These are phyloP conservation scores for Cyclotella distinguenda DNA, from an alignment of 108 stramenopile genomes.

Conservation along the genomic window DNA sequence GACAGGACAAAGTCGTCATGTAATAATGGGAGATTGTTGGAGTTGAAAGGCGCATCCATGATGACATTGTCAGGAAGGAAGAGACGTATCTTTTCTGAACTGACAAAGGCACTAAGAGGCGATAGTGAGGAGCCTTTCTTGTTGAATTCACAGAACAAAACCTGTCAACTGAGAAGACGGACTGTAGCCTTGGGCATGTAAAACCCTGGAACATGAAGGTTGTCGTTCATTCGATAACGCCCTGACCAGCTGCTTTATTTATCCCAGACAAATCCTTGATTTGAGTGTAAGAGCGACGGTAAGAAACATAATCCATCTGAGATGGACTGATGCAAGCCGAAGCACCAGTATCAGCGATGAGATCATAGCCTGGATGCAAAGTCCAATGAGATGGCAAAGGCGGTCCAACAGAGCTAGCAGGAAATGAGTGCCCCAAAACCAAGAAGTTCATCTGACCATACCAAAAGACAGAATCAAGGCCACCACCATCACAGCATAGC, in stretches of 20 bases:
- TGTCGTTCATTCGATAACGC: background rate
- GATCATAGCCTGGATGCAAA: background rate
- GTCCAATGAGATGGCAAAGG: no score
- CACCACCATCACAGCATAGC: no score
- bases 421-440: no score
- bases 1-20: no score
- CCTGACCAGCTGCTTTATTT: conserved; percentile 2
- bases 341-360: conserved; percentile 1
- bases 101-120: background rate
- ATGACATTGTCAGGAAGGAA: no score
- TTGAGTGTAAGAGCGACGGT: background rate
- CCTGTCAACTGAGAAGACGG: background rate
- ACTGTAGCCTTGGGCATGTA: background rate
- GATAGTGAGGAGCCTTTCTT: background rate
- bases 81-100: background rate
- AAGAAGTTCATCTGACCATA: no score
- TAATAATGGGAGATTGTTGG: no score
- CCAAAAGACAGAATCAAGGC: no score
- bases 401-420: no score
- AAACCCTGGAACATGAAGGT: background rate
- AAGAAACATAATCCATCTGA: background rate
- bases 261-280: conserved; percentile 4
- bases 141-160: background rate
- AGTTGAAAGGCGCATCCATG: no score
- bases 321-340: background rate